Percentiles rank a stretch among this genome's conserved stretches.
phyloP scores from a whole-genome alignment of 257 asterid genomes.

The Henckelia pumila region DNA sequence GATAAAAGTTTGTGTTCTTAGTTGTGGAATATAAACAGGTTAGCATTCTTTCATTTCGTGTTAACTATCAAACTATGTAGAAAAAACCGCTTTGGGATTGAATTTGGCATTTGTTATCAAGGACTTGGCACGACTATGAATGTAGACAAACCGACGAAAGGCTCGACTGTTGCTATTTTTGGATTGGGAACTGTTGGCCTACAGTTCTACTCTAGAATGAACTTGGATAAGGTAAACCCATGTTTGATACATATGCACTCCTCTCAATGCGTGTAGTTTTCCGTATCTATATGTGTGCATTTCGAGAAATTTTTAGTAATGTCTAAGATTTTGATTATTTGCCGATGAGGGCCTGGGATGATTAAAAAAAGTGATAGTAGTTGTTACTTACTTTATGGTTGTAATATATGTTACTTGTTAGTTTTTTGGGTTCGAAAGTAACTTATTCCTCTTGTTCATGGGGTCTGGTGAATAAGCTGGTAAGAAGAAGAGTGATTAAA shows the following conservation, averaged over 20 bases:
- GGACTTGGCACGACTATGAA: slow-evolving; percentile 80
- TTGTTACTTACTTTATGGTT: neutral
- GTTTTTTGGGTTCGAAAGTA: neutral
- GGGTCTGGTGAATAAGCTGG: neutral
- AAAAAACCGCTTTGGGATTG: too few species aligned
- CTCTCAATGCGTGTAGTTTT: too few species aligned
- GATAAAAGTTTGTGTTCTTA: slow-evolving; percentile 82
- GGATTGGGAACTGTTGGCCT: slow-evolving; percentile 87
- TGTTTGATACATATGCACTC: slow-evolving; percentile 2
- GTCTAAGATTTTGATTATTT: neutral
- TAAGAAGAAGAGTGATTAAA: neutral
- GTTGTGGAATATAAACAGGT: slow-evolving; percentile 95
- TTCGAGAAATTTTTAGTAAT: too few species aligned
- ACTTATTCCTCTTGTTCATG: neutral
- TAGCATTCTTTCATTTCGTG: neutral
- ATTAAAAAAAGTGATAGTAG: neutral
- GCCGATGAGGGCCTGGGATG: slow-evolving; percentile 7
- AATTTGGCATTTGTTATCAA: slow-evolving; percentile 14
- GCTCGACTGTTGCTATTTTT: slow-evolving; percentile 70
- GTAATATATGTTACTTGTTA: slow-evolving; percentile 5
- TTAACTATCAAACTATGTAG: neutral
- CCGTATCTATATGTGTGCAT: neutral
- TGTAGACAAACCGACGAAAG: slow-evolving; percentile 77
- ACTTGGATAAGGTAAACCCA: slow-evolving; percentile 25
- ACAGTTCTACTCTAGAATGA: slow-evolving; percentile 21